These are phyloP conservation scores for Coniferiporia weirii DNA, from an alignment of 1,284 basidiomycete genomes.

Conservation along the genomic window DNA sequence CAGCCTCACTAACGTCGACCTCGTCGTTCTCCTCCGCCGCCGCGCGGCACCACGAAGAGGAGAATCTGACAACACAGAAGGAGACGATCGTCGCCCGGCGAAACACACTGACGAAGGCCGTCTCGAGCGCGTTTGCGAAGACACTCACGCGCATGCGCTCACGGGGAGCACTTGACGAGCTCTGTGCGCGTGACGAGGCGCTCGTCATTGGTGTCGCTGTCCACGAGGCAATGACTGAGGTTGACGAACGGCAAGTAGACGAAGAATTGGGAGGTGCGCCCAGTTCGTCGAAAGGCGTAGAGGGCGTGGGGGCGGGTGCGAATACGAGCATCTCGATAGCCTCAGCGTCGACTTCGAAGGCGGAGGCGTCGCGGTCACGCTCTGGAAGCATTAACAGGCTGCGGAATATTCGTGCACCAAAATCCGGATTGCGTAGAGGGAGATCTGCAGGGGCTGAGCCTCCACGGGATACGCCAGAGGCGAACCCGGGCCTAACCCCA, in stretches of 20 bases:
- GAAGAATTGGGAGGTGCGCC: too few species aligned
- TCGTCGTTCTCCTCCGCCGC: too few species aligned
- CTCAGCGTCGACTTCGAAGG: constrained; percentile 21
- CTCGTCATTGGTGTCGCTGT: constrained; percentile 27
- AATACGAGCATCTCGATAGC: constrained; percentile 22
- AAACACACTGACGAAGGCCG: constrained; percentile 16
- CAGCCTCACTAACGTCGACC: too few species aligned
- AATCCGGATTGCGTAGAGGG: neutral
- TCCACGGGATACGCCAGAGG: neutral
- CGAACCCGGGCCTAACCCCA: neutral
- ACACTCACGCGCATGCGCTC: constrained; percentile 21
- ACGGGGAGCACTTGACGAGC: constrained; percentile 10
- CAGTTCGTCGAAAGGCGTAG: neutral
- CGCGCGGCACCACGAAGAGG: too few species aligned
- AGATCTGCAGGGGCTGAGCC: neutral
- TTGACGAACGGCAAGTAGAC: constrained; percentile 32
- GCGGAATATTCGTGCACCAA: neutral
- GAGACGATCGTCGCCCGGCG: constrained; percentile 4
- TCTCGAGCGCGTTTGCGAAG: constrained; percentile 25
- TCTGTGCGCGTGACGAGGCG: constrained; percentile 25
- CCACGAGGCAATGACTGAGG: constrained; percentile 57
- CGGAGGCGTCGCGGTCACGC: constrained; percentile 5
- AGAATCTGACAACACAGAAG: too few species aligned
- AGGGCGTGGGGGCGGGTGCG: constrained; percentile 21
- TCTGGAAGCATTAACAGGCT: constrained; percentile 11